Base-by-base conservation (phyloP, 768 basidiomycete species). In the Grammothele lineata region DNA sequence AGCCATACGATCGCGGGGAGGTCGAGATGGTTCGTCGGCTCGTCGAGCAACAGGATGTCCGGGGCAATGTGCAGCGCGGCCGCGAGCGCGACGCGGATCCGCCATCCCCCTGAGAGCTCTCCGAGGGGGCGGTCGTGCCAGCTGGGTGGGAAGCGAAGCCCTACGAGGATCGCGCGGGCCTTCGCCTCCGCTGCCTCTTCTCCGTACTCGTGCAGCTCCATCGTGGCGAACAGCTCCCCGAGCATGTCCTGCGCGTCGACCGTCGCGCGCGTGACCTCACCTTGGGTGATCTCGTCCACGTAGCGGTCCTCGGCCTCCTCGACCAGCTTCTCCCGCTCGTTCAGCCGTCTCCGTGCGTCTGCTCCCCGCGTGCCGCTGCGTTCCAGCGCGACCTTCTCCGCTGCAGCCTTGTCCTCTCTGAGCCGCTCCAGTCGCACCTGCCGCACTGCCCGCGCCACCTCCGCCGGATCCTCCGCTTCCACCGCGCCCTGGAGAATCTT, bases 11-110 rank as follows among this genome's bases (percentile, higher is more conserved):
- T 99, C 18, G 92, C 94, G 54, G 80, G 85, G 92, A 96, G 64
- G n/a, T n/a, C n/a, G n/a, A n/a, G n/a, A n/a, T n/a, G n/a, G 95
- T 93, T 76, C 95, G 80, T 68, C 96, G 93, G 65, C 95, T 97
- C 30, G 93, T 97, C 40, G n/a, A n/a, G n/a, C n/a, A n/a, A n/a
- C n/a, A n/a, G n/a, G n/a, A n/a, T n/a, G n/a, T n/a, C n/a, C n/a
- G n/a, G n/a, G n/a, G n/a, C n/a, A n/a, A n/a, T n/a, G n/a, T n/a
- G n/a, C n/a, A n/a, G n/a, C 93, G 92, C 67, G 9, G 97, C 91
- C 55, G 97, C 92, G 51, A 91, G 14, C 59, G 50, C 24, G 39
- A 38, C 21, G 19, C 40, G 4, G 41, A 43, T 34, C 47, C 47
- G 21, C 51, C 36, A 45, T 46, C 47, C 1, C 51, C 51, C 49